These are phyloP conservation scores for Scedosporium boydii DNA, from an alignment of 2,329 filamentous ascomycete species.

Conservation along the genomic window DNA sequence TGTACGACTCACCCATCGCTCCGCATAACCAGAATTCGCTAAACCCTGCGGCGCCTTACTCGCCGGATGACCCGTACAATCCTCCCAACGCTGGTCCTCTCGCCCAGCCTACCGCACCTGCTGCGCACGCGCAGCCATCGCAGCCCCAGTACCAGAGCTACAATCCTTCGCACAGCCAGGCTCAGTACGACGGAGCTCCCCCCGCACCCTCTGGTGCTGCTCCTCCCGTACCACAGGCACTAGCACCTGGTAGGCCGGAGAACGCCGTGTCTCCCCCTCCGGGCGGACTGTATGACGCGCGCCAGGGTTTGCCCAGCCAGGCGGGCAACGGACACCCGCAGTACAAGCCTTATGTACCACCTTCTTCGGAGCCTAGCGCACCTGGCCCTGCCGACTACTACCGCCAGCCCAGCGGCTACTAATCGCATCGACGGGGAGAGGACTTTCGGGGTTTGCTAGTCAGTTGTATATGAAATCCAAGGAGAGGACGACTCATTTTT, in stretches of 20 bases:
- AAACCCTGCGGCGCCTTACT: conserved; percentile 38
- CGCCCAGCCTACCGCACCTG: conserved; percentile 14
- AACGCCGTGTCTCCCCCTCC: conserved; percentile 29
- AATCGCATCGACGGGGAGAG: conserved; percentile 7
- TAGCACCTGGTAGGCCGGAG: conserved; percentile 20
- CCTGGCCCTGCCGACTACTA: conserved; percentile 49
- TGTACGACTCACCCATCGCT: conserved; percentile 64
- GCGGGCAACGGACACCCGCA: conserved; percentile 28
- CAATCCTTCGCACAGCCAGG: conserved; percentile 19
- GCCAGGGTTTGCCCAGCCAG: conserved; percentile 42
- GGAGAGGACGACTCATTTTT: too few species aligned
- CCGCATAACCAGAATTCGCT: conserved; percentile 33
- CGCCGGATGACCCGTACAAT: conserved; percentile 30
- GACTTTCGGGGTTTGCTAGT: background rate
- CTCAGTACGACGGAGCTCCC: conserved; percentile 17
- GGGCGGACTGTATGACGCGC: conserved; percentile 37
- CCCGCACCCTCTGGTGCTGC: conserved; percentile 26
- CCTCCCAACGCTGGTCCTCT: conserved; percentile 18
- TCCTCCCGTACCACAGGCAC: conserved; percentile 29
- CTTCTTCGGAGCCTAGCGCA: conserved; percentile 31
- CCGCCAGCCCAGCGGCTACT: conserved; percentile 25
- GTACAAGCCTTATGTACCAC: conserved; percentile 53
- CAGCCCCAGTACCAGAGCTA: conserved; percentile 33
- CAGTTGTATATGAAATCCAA: background rate
- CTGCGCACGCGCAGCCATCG: conserved; percentile 17